These are phyloP conservation scores for Nitzschia sp. DNA, from an alignment of 108 stramenopile genomes.

Conservation along the genomic window DNA sequence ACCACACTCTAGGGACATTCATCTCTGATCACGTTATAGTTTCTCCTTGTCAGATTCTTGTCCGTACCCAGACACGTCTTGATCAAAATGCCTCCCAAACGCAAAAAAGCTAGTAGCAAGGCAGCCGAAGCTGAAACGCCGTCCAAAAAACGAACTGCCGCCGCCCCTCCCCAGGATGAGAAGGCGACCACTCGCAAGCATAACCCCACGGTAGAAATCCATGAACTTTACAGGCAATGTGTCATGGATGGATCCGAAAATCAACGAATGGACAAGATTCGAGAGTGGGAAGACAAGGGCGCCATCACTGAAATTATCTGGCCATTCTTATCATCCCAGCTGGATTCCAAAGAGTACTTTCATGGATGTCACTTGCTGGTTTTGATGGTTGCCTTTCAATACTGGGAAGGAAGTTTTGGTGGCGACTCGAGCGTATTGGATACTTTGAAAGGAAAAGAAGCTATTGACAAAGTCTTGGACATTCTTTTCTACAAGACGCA, in stretches of 20 bases:
- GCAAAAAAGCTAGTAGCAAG: neutral
- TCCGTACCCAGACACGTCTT: too few relatives aligned
- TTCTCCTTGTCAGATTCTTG: too few relatives aligned
- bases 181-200: neutral
- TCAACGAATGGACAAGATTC: conserved; percentile 22
- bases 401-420: conserved; percentile 32
- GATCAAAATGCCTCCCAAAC: neutral
- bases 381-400: conserved; percentile 31
- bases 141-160: neutral
- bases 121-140: neutral
- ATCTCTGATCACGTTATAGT: too few relatives aligned
- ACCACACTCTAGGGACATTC: too few relatives aligned
- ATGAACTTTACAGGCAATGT: conserved; percentile 30
- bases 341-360: conserved; percentile 20
- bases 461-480: conserved; percentile 20
- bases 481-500: conserved; percentile 41
- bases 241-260: conserved; percentile 22
- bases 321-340: conserved; percentile 33
- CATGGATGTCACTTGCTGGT: conserved; percentile 42
- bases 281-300: conserved; percentile 39
- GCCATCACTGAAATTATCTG: conserved; percentile 39
- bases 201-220: conserved; percentile 9
- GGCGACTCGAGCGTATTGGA: conserved; percentile 17
- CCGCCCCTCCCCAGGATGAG: neutral
- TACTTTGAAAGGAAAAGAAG: conserved; percentile 3